Evolutionary conservation across 2,329 filamentous ascomycete genomes (phyloP), one percentile per base, ranked within the genome.

Genomic region (Fusarium penzigii): DNA sequence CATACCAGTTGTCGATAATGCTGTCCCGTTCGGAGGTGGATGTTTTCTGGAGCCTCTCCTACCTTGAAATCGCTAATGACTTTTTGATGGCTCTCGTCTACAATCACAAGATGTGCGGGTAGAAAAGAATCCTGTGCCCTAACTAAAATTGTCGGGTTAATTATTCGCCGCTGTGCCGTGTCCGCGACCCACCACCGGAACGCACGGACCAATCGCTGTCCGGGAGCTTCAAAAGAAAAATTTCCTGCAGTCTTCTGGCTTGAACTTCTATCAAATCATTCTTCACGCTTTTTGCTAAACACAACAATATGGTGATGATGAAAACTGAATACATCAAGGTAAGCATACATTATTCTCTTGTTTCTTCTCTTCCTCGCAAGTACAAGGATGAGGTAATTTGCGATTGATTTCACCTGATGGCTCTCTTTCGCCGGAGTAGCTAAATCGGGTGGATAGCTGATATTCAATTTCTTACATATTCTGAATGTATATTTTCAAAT

Each of bases 381-480:
- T 51, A 57, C 53, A 65, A 88, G 90, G 92, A 96, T 96, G 92
- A 88, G 80, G 89, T 72, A 96, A 96, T 97, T 97, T 97, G 92
- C 92, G 92, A 93, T 93, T 95, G 92, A 97, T 88, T 83, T 80
- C 77, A 74, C 74, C 74, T 78, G 85, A 85, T 92, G 91, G 90
- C 81, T 78, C 89, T 85, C 91, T 88, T 72, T 76, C 88, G 92
- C 92, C 92, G 84, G 92, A 85, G 89, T 82, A 79, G 88, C 87
- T 82, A 87, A 87, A 92, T 86, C 87, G 80, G 77, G 70, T 76
- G 78, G 82, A 77, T 71, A 83, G 73, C 79, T 96, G 92, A 96
- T 89, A 95, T 90, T 92, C 76, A 86, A 70, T 85, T 85, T 93
- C 92, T 96, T 96, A 96, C 92, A 96, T 96, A 96, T 96, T 90